Conservation (phyloP, 768 basidiomycete species). For the Calocybe cyanea region DNA sequence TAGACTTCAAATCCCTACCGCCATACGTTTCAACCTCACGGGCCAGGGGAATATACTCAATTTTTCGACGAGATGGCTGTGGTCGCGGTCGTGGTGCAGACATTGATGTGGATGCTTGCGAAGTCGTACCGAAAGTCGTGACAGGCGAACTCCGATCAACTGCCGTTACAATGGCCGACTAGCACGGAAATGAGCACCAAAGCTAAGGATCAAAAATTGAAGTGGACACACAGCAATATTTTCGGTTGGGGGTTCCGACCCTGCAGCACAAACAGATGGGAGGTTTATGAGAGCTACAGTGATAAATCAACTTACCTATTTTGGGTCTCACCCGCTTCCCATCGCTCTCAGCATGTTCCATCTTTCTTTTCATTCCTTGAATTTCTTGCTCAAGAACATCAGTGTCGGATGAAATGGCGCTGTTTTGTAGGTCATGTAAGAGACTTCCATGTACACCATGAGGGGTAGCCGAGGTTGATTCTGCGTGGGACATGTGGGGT, state of each 20-base stretch:
- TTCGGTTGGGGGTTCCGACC: slow-evolving; percentile 44
- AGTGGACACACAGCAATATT: slow-evolving; percentile 36
- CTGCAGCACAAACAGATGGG: slow-evolving; percentile 9
- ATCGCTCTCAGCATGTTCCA: slow-evolving; percentile 61
- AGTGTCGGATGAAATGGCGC: slow-evolving; percentile 22
- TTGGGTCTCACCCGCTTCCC: slow-evolving; percentile 70
- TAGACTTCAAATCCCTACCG: slow-evolving; percentile 69
- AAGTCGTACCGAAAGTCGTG: slow-evolving; percentile 19
- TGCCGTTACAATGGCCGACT: slow-evolving; percentile 27
- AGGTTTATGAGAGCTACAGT: slow-evolving; percentile 4
- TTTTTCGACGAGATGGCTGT: slow-evolving; percentile 68
- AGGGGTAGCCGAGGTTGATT: slow-evolving; percentile 21
- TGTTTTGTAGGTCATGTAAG: slow-evolving; percentile 11
- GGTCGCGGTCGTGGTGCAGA: slow-evolving; percentile 34
- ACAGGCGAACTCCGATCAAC: slow-evolving; percentile 24
- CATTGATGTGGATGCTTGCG: slow-evolving; percentile 26
- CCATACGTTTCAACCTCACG: slow-evolving; percentile 75
- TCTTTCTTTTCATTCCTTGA: slow-evolving; percentile 71
- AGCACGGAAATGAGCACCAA: slow-evolving; percentile 9
- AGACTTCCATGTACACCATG: slow-evolving; percentile 12
- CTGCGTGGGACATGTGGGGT: slow-evolving; percentile 27
- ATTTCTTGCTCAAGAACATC: slow-evolving; percentile 54
- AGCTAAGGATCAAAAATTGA: slow-evolving; percentile 8
- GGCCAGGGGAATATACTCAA: slow-evolving; percentile 82
- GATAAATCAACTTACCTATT: slow-evolving; percentile 49